These are phyloP conservation scores for Cinnamomum chago DNA, from an alignment of 164 flowering plant genomes.

Conservation along the genomic window DNA sequence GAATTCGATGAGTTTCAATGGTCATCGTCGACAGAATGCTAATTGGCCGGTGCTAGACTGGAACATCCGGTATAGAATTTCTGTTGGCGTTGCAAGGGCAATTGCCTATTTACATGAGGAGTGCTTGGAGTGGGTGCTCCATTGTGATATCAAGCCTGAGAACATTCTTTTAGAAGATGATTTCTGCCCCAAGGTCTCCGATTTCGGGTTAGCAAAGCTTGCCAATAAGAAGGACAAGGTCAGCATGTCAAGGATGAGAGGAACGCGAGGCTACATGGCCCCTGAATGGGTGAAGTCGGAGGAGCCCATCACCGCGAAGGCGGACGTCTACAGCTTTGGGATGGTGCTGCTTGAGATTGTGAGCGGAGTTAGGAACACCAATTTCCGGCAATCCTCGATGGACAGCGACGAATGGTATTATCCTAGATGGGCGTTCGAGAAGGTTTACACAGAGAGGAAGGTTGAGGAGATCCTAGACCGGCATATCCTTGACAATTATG, in stretches of 20 bases:
- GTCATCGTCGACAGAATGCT: background rate
- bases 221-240: slow-evolving; percentile 56
- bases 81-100: slow-evolving; percentile 54
- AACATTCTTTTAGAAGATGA: slow-evolving; percentile 76
- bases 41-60: slow-evolving; percentile 40
- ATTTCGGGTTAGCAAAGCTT: slow-evolving; percentile 74
- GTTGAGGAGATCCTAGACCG: slow-evolving; percentile 67
- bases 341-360: slow-evolving; percentile 80
- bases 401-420: slow-evolving; percentile 72
- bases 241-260: slow-evolving; percentile 59
- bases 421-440: slow-evolving; percentile 70
- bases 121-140: slow-evolving; percentile 72
- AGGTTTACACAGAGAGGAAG: slow-evolving; percentile 56
- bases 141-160: slow-evolving; percentile 82
- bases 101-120: slow-evolving; percentile 66
- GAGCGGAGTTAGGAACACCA: slow-evolving; percentile 55
- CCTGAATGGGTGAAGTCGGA: slow-evolving; percentile 59
- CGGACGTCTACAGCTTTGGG: slow-evolving; percentile 83
- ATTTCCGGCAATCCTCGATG: slow-evolving; percentile 27
- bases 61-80: slow-evolving; percentile 47
- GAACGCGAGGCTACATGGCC: slow-evolving; percentile 84
- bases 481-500: slow-evolving; percentile 43
- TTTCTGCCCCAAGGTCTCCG: slow-evolving; percentile 77
- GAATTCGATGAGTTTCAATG: background rate
- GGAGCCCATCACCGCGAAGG: slow-evolving; percentile 61